Base-by-base conservation (phyloP, 2,329 filamentous ascomycete genomes). In the Metarhizium guizhouense region DNA sequence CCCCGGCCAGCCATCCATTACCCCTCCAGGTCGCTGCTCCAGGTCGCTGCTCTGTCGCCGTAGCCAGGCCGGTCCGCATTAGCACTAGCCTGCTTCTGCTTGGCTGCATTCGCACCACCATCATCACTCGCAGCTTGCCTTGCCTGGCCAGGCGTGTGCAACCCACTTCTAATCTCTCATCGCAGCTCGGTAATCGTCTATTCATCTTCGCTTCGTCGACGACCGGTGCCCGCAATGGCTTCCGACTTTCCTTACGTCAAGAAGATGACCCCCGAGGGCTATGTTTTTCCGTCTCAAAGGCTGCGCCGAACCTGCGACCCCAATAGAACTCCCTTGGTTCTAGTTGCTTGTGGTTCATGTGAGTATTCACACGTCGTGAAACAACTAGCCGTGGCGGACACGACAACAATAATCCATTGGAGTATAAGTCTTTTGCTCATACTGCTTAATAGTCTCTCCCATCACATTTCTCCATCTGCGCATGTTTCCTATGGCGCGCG, bases 401-500 rank as follows among this genome's bases (percentile, higher is more conserved):
- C 42, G 42, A 10, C 42, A 45, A 45, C 42, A 45, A 45, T 5
- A 18, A 45, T 45, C 7, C 42, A 10, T 20, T 45, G 5, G 42
- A 45, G 42, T 20, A 45, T 5, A 10, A 45, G 42, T 45, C 42
- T 45, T 18, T 45, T 45, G 42, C 42, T 45, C 14, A 45, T 45
- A 18, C 42, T 20, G 14, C 14, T 20, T 20, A 45, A 32, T 49
- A 69, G 67, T 90, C 73, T 88, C 85, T 0, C 88, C 87, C 20
- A 83, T 87, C 52, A 88, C 86, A 7, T 88, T 87, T 65, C 78
- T 91, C 32, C 88, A 93, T 67, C 75, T 94, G 59, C 85, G 88
- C 67, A 93, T 95, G 87, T 93, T 94, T 67, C 87, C 90, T 65
- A 90, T 95, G 84, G 88, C 88, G 1, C 82, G 84, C 62, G 88